Evolutionary conservation across 257 asterid species (phyloP), one percentile per base, ranked within the genome.

Genomic region (Solanum commersonii): DNA sequence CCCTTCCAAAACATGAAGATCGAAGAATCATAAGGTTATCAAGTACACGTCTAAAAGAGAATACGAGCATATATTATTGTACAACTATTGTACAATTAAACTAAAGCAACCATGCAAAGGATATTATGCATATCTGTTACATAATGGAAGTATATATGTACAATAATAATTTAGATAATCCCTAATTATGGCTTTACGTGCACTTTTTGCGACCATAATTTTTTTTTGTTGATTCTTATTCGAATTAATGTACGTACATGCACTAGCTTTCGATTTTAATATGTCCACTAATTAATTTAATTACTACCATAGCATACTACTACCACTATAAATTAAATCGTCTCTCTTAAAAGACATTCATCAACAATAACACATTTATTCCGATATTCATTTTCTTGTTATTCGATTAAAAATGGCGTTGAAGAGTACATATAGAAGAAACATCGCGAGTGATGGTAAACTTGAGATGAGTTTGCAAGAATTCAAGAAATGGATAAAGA

Each of bases 401-500:
- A 0, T 25, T 78, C 38, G 0, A 86, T 7, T 22, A 49, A 14
- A 88, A 10, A 90, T 90, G 92, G 87, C 87, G 2, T 76, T 88
- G 52, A 87, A 27, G 84, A 88, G 10, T 76, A 56, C n/a, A 4
- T 33, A 46, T 6, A 56, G 46, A 16, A 82, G 77, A 6, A 49
- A 29, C 23, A 5, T 68, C 8, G 44, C 60, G 0, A 73, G 35
- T 11, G 88, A 91, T 86, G 92, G 89, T 4, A 91, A 91, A 67
- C 11, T 74, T 1, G 92, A 86, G 18, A 88, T 92, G 90, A 85
- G 72, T n/a, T 22, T 85, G 0, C 91, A 92, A n/a, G 93, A 91
- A 56, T 93, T 91, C 92, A 92, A 88, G 87, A 90, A 79, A 42
- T 93, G 94, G 94, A 59, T 93, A 65, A 90, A 79, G 88, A 90